Evolutionary conservation across 2,329 filamentous ascomycete species (phyloP).

Genomic region (Curvularia eragrostidis): DNA sequence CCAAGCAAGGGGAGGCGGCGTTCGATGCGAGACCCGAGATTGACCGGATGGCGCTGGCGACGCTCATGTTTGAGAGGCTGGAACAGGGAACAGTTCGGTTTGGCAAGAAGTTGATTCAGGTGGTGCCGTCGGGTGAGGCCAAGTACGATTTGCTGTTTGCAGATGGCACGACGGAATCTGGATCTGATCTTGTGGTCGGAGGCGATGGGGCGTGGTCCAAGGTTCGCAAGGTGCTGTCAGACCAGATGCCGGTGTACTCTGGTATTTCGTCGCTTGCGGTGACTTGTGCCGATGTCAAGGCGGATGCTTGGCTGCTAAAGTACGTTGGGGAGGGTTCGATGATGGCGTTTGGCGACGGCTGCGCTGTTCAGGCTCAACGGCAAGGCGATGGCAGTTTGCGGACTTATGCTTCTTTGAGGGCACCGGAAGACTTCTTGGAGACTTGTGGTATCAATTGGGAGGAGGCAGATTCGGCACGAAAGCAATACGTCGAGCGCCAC

Average conservation of each 20-base stretch:
- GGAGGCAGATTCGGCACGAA: slow-evolving; percentile 47
- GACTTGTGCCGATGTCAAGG: slow-evolving; percentile 53
- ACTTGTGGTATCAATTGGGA: slow-evolving; percentile 56
- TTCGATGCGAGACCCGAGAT: slow-evolving; percentile 55
- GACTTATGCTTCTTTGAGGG: slow-evolving; percentile 48
- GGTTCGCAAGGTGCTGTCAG: slow-evolving; percentile 35
- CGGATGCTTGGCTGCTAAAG: slow-evolving; percentile 52
- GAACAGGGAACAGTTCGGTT: slow-evolving; percentile 48
- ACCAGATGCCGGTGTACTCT: slow-evolving; percentile 55
- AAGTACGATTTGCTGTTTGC: slow-evolving; percentile 44
- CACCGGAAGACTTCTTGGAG: slow-evolving; percentile 49
- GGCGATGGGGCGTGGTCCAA: slow-evolving; percentile 58
- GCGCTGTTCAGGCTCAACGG: slow-evolving; percentile 52
- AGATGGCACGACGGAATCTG: slow-evolving; percentile 36
- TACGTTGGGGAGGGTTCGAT: slow-evolving; percentile 54
- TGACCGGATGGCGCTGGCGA: slow-evolving; percentile 51
- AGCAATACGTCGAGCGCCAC: slow-evolving; percentile 31
- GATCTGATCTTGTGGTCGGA: slow-evolving; percentile 57
- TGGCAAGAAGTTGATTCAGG: slow-evolving; percentile 45
- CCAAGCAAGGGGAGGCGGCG: slow-evolving; percentile 36
- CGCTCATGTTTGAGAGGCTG: slow-evolving; percentile 55
- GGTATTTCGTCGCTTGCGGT: slow-evolving; percentile 56
- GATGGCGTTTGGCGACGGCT: slow-evolving; percentile 49
- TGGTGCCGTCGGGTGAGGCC: slow-evolving; percentile 30
- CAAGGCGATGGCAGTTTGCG: slow-evolving; percentile 59